Percentiles rank a stretch among this genome's conserved stretches.
Conservation (phyloP, 1,284 basidiomycete species). For the Fomitiporia mediterranea region DNA sequence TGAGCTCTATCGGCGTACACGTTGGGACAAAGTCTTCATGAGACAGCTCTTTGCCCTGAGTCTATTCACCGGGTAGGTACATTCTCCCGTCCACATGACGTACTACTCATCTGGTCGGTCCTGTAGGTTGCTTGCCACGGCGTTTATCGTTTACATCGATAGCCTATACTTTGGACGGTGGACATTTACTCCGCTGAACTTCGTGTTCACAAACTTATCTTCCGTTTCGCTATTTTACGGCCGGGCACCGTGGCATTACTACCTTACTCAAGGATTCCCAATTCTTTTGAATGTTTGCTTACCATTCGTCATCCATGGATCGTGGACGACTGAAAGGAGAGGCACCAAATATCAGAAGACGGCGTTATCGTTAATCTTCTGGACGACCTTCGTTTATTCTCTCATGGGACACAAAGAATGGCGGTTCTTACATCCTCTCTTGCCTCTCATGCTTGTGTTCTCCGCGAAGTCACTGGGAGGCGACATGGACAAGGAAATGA, state of each 20-base stretch:
- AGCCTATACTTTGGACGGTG: constrained; percentile 62
- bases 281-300: constrained; percentile 71
- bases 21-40: constrained; percentile 25
- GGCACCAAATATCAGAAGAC: constrained; percentile 30
- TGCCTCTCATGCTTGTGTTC: constrained; percentile 83
- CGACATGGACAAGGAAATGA: neutral
- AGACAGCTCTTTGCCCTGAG: constrained; percentile 31
- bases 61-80: constrained; percentile 23
- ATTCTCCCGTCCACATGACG: constrained; percentile 33
- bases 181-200: constrained; percentile 79
- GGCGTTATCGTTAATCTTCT: constrained; percentile 51
- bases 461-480: constrained; percentile 60
- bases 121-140: constrained; percentile 36
- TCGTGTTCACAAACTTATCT: constrained; percentile 76
- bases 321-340: constrained; percentile 30
- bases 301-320: constrained; percentile 66
- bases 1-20: constrained; percentile 47
- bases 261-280: constrained; percentile 83
- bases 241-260: constrained; percentile 83
- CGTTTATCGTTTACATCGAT: constrained; percentile 50
- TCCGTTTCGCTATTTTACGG: constrained; percentile 93
- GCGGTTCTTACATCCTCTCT: constrained; percentile 90
- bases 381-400: constrained; percentile 75
- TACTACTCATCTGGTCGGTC: constrained; percentile 36
- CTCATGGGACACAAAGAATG: constrained; percentile 91